Conservation (phyloP, 2,329 filamentous ascomycete genomes). For the Fusarium sp. region DNA sequence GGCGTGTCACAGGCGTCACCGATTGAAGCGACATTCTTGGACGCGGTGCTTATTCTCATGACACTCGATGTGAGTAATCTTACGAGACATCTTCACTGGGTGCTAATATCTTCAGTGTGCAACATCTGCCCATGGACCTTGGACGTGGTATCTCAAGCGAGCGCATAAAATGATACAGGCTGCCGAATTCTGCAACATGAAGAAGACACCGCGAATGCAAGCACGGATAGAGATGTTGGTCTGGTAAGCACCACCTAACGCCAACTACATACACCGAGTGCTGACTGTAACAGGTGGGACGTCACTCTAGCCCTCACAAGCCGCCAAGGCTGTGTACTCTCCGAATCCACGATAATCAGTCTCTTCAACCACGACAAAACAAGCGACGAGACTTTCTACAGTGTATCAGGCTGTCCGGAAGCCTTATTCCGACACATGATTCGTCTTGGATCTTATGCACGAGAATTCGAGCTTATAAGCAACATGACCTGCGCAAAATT, state of each 20-base stretch:
- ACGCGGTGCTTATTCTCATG: neutral
- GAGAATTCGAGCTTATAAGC: neutral
- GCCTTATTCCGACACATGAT: neutral
- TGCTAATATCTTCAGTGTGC: neutral
- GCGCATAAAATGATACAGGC: neutral
- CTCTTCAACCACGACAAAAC: neutral
- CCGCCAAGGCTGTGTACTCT: neutral
- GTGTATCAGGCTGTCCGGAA: neutral
- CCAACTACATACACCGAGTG: rapidly evolving
- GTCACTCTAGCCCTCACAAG: neutral
- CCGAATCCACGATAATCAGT: neutral
- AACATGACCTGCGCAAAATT: neutral
- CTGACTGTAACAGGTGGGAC: rapidly evolving
- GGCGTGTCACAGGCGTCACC: neutral
- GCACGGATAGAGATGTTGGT: neutral
- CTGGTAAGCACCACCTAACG: neutral
- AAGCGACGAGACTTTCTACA: neutral
- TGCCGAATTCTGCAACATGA: neutral
- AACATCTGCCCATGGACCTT: neutral
- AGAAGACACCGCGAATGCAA: neutral
- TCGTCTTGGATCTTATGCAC: neutral
- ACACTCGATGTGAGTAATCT: neutral
- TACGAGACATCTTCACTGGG: no score
- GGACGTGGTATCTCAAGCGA: neutral
- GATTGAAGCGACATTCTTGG: neutral